These are phyloP conservation scores for Gentiana dahurica DNA, from an alignment of 257 asterid genomes.

Conservation along the genomic window DNA sequence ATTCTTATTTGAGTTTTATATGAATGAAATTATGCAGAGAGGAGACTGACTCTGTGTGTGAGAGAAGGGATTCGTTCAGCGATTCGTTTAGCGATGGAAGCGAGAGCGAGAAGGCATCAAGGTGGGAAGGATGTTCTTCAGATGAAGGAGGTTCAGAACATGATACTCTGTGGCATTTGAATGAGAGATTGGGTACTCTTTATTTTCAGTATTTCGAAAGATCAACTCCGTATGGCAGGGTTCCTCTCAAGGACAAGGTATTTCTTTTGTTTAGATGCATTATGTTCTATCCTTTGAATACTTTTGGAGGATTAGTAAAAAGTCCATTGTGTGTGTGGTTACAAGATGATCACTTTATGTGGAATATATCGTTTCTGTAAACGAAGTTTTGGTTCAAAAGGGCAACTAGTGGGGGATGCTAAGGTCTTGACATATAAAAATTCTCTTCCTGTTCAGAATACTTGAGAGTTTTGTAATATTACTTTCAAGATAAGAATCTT, in stretches of 20 bases:
- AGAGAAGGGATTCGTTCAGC: constrained; percentile 39
- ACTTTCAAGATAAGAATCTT: constrained; percentile 9
- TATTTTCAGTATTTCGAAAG: constrained; percentile 38
- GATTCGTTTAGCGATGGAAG: constrained; percentile 50
- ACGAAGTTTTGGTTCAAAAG: too few species aligned
- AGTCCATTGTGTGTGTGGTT: too few species aligned
- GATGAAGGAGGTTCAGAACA: constrained; percentile 34
- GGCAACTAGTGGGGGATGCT: too few species aligned
- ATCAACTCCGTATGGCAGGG: constrained; percentile 46
- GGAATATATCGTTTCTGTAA: too few species aligned
- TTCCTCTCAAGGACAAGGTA: constrained; percentile 54
- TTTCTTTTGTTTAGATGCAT: background rate
- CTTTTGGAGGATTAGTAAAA: background rate
- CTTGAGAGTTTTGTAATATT: constrained; percentile 5
- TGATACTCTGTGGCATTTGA: constrained; percentile 22
- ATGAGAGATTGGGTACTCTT: constrained; percentile 36
- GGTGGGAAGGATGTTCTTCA: constrained; percentile 57
- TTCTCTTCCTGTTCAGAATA: constrained; percentile 3
- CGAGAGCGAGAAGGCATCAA: constrained; percentile 41
- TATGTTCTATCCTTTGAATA: background rate
- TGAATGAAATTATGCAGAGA: constrained; percentile 21
- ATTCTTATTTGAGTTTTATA: constrained; percentile 1
- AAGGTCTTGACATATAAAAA: too few species aligned
- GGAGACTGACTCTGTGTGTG: constrained; percentile 32
- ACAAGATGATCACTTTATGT: too few species aligned